Evolutionary conservation across 345 rosid genomes (phyloP).

Genomic region (Gossypium stocksii): DNA sequence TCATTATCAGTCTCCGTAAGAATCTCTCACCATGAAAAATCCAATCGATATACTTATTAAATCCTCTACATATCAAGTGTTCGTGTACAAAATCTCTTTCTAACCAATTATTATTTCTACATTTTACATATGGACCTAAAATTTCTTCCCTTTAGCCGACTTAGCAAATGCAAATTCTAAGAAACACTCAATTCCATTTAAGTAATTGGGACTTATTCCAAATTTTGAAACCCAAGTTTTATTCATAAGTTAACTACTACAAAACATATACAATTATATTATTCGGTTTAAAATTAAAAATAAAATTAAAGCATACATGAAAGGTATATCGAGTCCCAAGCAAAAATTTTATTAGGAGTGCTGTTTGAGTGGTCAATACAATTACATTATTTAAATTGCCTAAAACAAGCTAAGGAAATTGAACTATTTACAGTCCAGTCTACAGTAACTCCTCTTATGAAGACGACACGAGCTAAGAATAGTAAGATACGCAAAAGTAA

Average conservation of each 20-base stretch:
- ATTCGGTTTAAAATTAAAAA: background rate
- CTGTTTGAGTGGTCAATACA: too few relatives aligned
- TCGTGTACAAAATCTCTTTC: background rate
- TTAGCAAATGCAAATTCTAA: background rate
- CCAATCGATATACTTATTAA: too few relatives aligned
- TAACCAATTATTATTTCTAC: background rate
- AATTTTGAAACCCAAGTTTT: background rate
- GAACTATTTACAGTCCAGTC: too few relatives aligned
- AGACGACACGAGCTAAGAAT: too few relatives aligned
- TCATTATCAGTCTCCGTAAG: too few relatives aligned
- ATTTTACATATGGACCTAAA: background rate
- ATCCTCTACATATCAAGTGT: background rate
- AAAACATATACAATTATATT: background rate
- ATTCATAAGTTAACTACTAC: background rate
- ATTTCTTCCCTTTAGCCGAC: background rate
- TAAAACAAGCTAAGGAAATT: too few relatives aligned
- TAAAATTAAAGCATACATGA: background rate
- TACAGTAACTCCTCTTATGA: too few relatives aligned
- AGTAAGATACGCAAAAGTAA: too few relatives aligned
- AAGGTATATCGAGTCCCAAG: too few relatives aligned
- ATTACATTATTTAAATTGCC: too few relatives aligned
- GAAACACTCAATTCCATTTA: background rate
- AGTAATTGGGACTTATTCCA: background rate
- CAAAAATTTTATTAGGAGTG: too few relatives aligned
- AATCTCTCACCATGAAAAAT: too few relatives aligned